phyloP scores from a whole-genome alignment of 208 protist species.

The Wallacemonas sp. region DNA sequence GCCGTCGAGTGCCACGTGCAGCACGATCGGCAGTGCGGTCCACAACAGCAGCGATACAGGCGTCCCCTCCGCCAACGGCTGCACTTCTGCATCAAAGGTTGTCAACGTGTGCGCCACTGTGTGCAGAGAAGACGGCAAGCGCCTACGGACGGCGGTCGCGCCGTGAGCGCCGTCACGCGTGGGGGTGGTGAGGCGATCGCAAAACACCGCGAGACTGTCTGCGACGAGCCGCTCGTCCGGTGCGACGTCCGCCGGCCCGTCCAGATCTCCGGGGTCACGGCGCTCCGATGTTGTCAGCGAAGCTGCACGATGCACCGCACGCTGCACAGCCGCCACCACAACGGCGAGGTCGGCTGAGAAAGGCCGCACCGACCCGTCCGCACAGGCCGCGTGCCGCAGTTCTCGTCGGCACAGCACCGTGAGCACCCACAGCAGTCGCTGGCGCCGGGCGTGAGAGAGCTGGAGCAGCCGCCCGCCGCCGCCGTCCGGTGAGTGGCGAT shows the following conservation, averaged over 20 bases:
- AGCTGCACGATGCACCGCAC: not conserved
- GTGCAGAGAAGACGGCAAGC: not conserved
- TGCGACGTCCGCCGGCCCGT: not conserved
- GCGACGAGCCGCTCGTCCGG: constrained; percentile 2
- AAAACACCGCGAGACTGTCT: too few relatives aligned
- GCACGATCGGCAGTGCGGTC: not conserved
- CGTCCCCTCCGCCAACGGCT: not conserved
- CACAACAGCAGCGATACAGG: not conserved
- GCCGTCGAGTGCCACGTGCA: not conserved
- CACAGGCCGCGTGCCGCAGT: not conserved
- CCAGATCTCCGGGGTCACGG: too few relatives aligned
- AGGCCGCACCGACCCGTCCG: not conserved
- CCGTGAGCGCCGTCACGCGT: too few relatives aligned
- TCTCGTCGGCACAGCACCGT: not conserved
- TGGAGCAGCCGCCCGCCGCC: too few relatives aligned
- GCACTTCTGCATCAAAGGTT: too few relatives aligned
- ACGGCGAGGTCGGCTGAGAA: not conserved
- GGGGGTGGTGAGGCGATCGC: too few relatives aligned
- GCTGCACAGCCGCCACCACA: not conserved
- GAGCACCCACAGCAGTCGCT: not conserved
- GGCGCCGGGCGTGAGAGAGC: not conserved
- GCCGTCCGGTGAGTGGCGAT: too few relatives aligned
- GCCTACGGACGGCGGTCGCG: too few relatives aligned
- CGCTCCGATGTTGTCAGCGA: too few relatives aligned
- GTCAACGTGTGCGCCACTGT: too few relatives aligned